Base-by-base conservation (phyloP, 2,329 filamentous ascomycete species). In the Aspergillus tubingensis region DNA sequence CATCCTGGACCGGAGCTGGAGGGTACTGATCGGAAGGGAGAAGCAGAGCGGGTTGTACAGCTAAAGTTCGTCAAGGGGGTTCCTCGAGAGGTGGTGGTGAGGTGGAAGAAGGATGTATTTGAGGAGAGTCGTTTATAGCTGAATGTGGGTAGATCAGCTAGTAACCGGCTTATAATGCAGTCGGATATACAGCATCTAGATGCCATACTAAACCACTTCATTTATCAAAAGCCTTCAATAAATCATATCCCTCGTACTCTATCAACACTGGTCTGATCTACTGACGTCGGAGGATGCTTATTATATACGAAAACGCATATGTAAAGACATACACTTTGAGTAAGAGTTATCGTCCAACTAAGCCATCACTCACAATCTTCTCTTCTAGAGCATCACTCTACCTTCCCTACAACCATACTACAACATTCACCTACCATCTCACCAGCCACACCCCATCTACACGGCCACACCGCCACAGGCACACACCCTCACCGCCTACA, bases 1-100 rank as follows among this genome's bases (percentile, higher is more conserved):
- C 75, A 80, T 57, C 80, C 85, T 1, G 86, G 86, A 0, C 78
- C 77, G 39, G 86, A 88, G 67, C 72, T 87, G 3, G 80, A 83
- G 60, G 78, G 72, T 19, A 74, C 72, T 7, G 79, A 74, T 3
- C 77, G 83, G 65, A 78, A 67, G 62, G 86, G 85, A 0, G 77
- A 85, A 23, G 73, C 65, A 25, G 84, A 87, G 54, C 80, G 82
- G 67, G 83, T 86, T 52, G 81, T 88, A 25, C 74, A 86, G 19
- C 82, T 85, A 7, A 80, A 80, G 52, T 87, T 87, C 59, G 79
- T 74, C 64, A 83, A 83, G 58, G 84, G 85, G 60, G 83, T 83
- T 17, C 83, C 84, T 21, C 76, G 83, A 63, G 78, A 85, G 63
- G 76, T 88, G 39, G 81, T 83, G 60, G 81, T 88, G 19, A 69